These are phyloP conservation scores for Pseudogymnoascus sp. DNA, from an alignment of 2,329 filamentous ascomycete species.

Conservation along the genomic window DNA sequence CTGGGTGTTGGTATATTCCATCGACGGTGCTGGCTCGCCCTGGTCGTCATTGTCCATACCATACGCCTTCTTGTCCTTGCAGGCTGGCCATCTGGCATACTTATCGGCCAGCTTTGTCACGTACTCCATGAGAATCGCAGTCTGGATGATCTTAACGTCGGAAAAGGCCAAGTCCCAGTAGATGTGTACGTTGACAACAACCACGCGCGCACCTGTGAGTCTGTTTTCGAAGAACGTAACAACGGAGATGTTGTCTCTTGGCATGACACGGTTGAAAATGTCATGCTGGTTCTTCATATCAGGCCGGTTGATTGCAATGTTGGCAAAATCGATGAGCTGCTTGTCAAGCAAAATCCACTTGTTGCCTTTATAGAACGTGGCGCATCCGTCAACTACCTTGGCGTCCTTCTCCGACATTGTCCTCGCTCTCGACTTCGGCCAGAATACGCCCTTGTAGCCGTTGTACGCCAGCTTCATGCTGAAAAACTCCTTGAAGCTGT, in stretches of 20 bases:
- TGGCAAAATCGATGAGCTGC: constrained; percentile 84
- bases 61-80: constrained; percentile 56
- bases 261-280: constrained; percentile 98
- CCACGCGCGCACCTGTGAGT: constrained; percentile 79
- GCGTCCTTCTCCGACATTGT: constrained; percentile 90
- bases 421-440: constrained; percentile 80
- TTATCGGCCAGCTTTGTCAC: constrained; percentile 79
- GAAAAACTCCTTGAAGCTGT: constrained; percentile 88
- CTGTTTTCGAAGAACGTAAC: constrained; percentile 90
- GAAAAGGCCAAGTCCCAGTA: constrained; percentile 88
- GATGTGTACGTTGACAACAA: constrained; percentile 88
- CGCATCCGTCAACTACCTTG: constrained; percentile 87
- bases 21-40: constrained; percentile 66
- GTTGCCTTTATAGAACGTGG: constrained; percentile 91
- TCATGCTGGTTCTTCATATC: constrained; percentile 98
- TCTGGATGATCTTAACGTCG: constrained; percentile 95
- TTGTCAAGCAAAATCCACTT: constrained; percentile 94
- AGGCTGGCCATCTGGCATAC: constrained; percentile 71
- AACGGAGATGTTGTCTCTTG: constrained; percentile 92
- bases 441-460: constrained; percentile 92
- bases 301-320: constrained; percentile 84
- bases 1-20: constrained; percentile 80
- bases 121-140: constrained; percentile 89
- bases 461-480: constrained; percentile 75
- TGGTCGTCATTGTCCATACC: constrained; percentile 41